A percentile compares a stretch with the other conserved stretches of the same genome.
Evolutionary conservation across 139 green algal species (phyloP).

Genomic region (Volvox reticuliferus): DNA sequence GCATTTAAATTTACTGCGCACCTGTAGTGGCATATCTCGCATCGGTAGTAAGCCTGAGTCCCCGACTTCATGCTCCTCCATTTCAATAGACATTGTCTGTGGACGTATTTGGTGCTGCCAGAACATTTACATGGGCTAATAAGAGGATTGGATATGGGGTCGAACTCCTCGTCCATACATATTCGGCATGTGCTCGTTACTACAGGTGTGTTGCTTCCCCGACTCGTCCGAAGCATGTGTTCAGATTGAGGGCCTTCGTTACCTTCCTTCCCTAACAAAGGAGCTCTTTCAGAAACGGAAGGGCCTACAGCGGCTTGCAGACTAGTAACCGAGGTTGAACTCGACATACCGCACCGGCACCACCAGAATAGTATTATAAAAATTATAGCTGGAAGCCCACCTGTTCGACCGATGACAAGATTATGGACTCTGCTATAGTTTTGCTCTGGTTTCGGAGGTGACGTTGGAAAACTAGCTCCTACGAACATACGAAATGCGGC

Average conservation of each 20-base stretch:
- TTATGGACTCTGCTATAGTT: too few species aligned
- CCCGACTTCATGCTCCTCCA: background rate
- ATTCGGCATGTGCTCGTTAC: background rate
- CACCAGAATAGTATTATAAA: too few species aligned
- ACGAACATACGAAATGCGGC: too few species aligned
- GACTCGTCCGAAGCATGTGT: constrained; percentile 2
- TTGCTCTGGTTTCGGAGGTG: too few species aligned
- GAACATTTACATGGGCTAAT: constrained; percentile 27
- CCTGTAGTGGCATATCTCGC: constrained; percentile 40
- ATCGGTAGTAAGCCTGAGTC: constrained; percentile 9
- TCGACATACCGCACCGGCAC: too few species aligned
- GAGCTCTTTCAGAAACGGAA: background rate
- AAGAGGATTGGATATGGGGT: background rate
- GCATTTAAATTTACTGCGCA: background rate
- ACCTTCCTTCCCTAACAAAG: background rate
- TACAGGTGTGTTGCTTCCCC: background rate
- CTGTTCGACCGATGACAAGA: too few species aligned
- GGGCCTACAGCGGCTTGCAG: background rate
- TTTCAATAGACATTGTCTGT: constrained; percentile 20
- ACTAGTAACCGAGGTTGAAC: too few species aligned
- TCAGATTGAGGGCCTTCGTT: background rate
- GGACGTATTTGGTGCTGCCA: constrained; percentile 16
- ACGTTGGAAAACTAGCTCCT: too few species aligned
- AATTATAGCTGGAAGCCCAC: too few species aligned
- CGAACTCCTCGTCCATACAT: background rate